phyloP scores from a whole-genome alignment of 805 yeast genomes.

The Candida loeiensis region DNA sequence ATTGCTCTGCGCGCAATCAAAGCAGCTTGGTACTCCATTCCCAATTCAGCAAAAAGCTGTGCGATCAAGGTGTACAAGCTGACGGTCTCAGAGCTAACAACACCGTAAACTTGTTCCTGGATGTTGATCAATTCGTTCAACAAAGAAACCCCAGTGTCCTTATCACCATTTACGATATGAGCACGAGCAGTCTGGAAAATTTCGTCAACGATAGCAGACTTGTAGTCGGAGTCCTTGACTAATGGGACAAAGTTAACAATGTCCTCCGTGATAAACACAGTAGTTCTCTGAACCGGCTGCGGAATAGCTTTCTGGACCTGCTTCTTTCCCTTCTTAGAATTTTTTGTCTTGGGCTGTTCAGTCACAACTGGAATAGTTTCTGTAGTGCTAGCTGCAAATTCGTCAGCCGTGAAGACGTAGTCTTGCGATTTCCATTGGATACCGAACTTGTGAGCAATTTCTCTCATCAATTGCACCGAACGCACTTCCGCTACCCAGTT shows the following conservation, averaged over 20 bases:
- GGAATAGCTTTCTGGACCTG: not conserved
- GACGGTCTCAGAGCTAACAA: conserved; percentile 75
- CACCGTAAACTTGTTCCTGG: conserved; percentile 81
- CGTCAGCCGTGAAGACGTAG: conserved; percentile 47
- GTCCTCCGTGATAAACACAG: conserved; percentile 58
- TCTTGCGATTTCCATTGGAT: conserved; percentile 69
- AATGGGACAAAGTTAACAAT: conserved; percentile 68
- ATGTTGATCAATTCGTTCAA: conserved; percentile 68
- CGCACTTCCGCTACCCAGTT: conserved; percentile 44
- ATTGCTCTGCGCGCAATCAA: conserved; percentile 65
- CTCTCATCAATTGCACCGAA: conserved; percentile 55
- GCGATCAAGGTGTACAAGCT: conserved; percentile 64
- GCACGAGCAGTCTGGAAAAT: conserved; percentile 62
- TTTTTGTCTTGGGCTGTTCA: conserved; percentile 16
- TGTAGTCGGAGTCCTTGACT: conserved; percentile 67
- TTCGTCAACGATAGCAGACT: conserved; percentile 68
- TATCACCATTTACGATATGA: conserved; percentile 38
- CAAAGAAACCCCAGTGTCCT: conserved; percentile 57
- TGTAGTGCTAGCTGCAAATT: conserved; percentile 14
- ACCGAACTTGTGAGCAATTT: conserved; percentile 74
- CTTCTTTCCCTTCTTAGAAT: conserved; percentile 28
- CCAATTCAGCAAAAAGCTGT: conserved; percentile 59
- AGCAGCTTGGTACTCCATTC: conserved; percentile 56
- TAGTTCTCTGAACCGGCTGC: conserved; percentile 21
- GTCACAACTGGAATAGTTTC: not conserved